Conservation (phyloP, 1,284 basidiomycete genomes). For the Trichosporon ovoides region DNA sequence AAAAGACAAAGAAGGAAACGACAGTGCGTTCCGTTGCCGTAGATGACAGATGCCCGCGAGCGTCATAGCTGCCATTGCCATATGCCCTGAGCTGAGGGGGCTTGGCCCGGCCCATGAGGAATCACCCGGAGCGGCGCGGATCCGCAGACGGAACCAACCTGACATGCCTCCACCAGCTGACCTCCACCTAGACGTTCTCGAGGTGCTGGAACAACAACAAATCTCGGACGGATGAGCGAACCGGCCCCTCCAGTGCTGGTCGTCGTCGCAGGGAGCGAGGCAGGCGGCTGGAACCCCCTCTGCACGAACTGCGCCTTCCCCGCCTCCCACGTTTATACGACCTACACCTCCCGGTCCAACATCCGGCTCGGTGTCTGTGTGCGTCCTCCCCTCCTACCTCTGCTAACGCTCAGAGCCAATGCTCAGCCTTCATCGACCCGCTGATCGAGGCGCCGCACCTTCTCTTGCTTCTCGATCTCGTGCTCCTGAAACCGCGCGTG, state of each 20-base stretch:
- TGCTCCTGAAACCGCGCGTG: conserved; percentile 78
- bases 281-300: conserved; percentile 52
- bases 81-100: too few species aligned
- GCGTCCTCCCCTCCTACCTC: conserved; percentile 34
- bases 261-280: too few species aligned
- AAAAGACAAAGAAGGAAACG: too few species aligned
- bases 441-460: conserved; percentile 82
- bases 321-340: conserved; percentile 68
- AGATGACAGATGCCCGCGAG: too few species aligned
- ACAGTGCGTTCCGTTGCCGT: too few species aligned
- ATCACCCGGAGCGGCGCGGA: too few species aligned
- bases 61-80: too few species aligned
- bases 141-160: too few species aligned
- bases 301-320: conserved; percentile 71
- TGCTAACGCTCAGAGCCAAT: conserved; percentile 53
- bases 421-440: conserved; percentile 72
- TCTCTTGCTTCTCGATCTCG: conserved; percentile 72
- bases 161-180: too few species aligned
- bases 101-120: too few species aligned
- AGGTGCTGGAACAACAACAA: too few species aligned
- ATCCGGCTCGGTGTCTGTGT: conserved; percentile 73
- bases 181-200: too few species aligned
- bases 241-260: not conserved
- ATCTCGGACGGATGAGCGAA: not conserved
- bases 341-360: conserved; percentile 74